Evolutionary conservation across 805 yeast genomes (phyloP).

Genomic region (Danielozyma ontarioensis): DNA sequence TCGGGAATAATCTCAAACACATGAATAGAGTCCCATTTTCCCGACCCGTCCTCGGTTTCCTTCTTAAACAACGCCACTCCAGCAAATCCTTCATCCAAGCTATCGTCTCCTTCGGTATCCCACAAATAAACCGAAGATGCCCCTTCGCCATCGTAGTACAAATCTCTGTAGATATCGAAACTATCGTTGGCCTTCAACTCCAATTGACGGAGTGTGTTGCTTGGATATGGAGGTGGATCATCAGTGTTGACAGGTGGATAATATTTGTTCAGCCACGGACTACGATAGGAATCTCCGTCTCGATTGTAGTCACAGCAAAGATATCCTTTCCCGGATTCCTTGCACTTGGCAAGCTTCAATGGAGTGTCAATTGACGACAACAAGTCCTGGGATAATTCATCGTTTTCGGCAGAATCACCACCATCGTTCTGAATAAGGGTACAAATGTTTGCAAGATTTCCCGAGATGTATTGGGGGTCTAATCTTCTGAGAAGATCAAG

Average conservation of each 20-base stretch:
- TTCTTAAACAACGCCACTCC: slow-evolving; percentile 89
- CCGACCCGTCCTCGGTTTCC: slow-evolving; percentile 42
- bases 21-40: slow-evolving; percentile 91
- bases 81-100: slow-evolving; percentile 60
- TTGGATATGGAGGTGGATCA: slow-evolving; percentile 73
- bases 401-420: slow-evolving; percentile 21
- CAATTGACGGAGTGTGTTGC: slow-evolving; percentile 58
- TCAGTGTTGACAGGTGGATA: slow-evolving; percentile 33
- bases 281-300: slow-evolving; percentile 87
- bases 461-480: slow-evolving; percentile 56
- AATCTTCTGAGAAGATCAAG: slow-evolving; percentile 72
- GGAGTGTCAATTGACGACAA: slow-evolving; percentile 87
- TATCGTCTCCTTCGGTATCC: slow-evolving; percentile 61
- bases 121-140: slow-evolving; percentile 83
- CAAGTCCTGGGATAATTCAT: slow-evolving; percentile 77
- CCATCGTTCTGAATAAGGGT: slow-evolving; percentile 16
- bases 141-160: slow-evolving; percentile 90
- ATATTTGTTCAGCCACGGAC: slow-evolving; percentile 85
- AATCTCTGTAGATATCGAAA: slow-evolving; percentile 86
- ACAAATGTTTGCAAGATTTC: slow-evolving; percentile 48
- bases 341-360: slow-evolving; percentile 48
- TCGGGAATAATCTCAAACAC: slow-evolving; percentile 70
- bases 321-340: slow-evolving; percentile 56
- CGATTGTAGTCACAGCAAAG: slow-evolving; percentile 92
- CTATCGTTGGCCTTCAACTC: slow-evolving; percentile 85